A percentile compares a stretch with the other conserved stretches of the same genome.
These are phyloP conservation scores for Flueggea neowawraea DNA, from an alignment of 441 rosid genomes.

Conservation along the genomic window DNA sequence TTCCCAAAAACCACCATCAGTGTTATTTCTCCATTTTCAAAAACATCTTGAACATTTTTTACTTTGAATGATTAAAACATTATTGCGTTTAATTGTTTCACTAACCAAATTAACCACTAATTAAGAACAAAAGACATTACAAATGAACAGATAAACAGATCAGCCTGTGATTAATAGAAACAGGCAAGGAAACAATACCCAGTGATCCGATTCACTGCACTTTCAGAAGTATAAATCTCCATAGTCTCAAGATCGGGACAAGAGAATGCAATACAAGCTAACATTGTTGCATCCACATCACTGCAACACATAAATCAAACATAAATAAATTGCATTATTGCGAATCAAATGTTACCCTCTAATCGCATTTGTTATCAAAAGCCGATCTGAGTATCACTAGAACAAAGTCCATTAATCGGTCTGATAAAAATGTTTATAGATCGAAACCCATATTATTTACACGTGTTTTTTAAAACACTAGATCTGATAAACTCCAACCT, in stretches of 20 bases:
- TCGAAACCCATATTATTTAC: no score
- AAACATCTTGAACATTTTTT: no score
- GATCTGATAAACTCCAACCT: constrained; percentile 64
- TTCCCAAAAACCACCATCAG: no score
- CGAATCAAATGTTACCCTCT: neutral
- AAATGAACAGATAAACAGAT: neutral
- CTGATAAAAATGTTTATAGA: neutral
- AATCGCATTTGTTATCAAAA: no score
- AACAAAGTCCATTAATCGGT: neutral
- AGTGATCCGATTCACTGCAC: constrained; percentile 66
- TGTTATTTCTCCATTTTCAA: no score
- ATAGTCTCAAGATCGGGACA: constrained; percentile 77
- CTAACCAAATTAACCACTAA: no score
- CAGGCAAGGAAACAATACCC: constrained; percentile 47
- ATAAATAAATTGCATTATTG: no score
- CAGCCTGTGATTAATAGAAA: neutral
- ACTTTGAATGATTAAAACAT: no score
- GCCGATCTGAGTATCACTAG: no score
- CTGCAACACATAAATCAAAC: constrained; percentile 41
- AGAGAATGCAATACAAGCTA: constrained; percentile 94
- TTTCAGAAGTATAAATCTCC: constrained; percentile 57
- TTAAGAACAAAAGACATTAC: no score
- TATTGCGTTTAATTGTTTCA: no score
- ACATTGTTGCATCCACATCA: constrained; percentile 80
- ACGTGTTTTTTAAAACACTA: constrained; percentile 7